Percentiles rank a stretch among this genome's conserved stretches.
Conservation (phyloP, 2,329 filamentous ascomycete species). For the Colletotrichum theobromicola region DNA sequence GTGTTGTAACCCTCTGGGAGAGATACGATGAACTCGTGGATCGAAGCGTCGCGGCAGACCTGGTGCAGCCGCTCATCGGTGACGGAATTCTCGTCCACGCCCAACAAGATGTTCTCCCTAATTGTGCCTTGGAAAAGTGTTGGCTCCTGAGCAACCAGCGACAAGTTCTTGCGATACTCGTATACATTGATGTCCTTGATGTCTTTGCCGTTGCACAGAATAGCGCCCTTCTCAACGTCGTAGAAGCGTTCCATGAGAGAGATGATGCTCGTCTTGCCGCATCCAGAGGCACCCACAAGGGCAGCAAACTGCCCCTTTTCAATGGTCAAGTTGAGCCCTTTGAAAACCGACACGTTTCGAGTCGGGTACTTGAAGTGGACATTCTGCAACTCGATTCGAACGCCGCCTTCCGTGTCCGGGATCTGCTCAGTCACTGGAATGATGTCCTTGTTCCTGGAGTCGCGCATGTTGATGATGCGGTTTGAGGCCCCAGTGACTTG, state of each 20-base stretch:
- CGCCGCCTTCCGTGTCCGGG: slow-evolving; percentile 51
- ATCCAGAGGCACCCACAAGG: slow-evolving; percentile 73
- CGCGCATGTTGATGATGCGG: slow-evolving; percentile 59
- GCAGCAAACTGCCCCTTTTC: slow-evolving; percentile 74
- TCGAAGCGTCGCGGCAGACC: slow-evolving; percentile 66
- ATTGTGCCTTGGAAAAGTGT: slow-evolving; percentile 71
- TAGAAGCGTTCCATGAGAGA: slow-evolving; percentile 74
- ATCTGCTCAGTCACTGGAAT: slow-evolving; percentile 38
- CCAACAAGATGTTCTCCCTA: slow-evolving; percentile 72
- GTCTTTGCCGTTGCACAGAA: slow-evolving; percentile 67
- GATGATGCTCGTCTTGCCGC: slow-evolving; percentile 76
- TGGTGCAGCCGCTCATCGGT: slow-evolving; percentile 57
- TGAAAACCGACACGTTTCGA: slow-evolving; percentile 61
- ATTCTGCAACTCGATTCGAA: slow-evolving; percentile 61
- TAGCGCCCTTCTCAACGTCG: slow-evolving; percentile 65
- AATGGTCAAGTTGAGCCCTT: slow-evolving; percentile 66
- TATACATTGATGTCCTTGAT: slow-evolving; percentile 64
- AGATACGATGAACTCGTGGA: slow-evolving; percentile 73
- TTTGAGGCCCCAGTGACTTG: slow-evolving; percentile 65
- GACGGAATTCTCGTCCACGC: slow-evolving; percentile 60
- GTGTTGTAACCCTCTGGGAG: slow-evolving; percentile 74
- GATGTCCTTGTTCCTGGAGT: slow-evolving; percentile 42
- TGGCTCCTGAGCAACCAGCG: slow-evolving; percentile 77
- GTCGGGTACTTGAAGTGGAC: slow-evolving; percentile 67
- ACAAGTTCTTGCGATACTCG: slow-evolving; percentile 68